A percentile compares a stretch with the other conserved stretches of the same genome.
Evolutionary conservation across 495 filamentous ascomycete genomes (phyloP).

Genomic region (Penicillium longicatenatum): DNA sequence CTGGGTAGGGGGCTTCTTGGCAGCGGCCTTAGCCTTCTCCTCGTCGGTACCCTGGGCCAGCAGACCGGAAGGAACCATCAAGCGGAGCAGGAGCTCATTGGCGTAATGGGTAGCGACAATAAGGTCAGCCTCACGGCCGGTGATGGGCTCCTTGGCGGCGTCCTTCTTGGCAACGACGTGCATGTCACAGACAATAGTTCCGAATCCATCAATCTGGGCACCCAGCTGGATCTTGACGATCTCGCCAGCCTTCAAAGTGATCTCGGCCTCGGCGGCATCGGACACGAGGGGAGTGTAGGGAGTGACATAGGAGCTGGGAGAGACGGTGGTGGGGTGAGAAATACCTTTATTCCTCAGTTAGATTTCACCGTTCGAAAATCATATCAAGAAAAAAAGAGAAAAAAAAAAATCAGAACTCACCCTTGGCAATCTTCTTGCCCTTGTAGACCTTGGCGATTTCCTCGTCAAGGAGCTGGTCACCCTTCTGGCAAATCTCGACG

Average conservation of each 20-base stretch:
- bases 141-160: slow-evolving; percentile 56
- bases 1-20: slow-evolving; percentile 78
- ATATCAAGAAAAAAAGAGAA: neutral
- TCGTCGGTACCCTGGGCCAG: slow-evolving; percentile 83
- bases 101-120: slow-evolving; percentile 90
- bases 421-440: slow-evolving; percentile 94
- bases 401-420: slow-evolving; percentile 42
- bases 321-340: slow-evolving; percentile 92
- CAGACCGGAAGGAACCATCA: slow-evolving; percentile 87
- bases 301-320: slow-evolving; percentile 90
- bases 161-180: slow-evolving; percentile 68
- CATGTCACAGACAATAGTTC: slow-evolving; percentile 94
- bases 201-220: slow-evolving; percentile 96
- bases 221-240: slow-evolving; percentile 94
- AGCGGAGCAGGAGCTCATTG: slow-evolving; percentile 88
- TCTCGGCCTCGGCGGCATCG: slow-evolving; percentile 79
- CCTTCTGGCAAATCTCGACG: slow-evolving; percentile 87
- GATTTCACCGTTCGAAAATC: neutral
- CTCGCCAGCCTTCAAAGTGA: slow-evolving; percentile 78
- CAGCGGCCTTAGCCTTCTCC: slow-evolving; percentile 89
- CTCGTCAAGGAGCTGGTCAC: slow-evolving; percentile 91
- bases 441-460: slow-evolving; percentile 96
- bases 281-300: slow-evolving; percentile 91
- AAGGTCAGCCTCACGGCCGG: slow-evolving; percentile 79
- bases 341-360: slow-evolving; percentile 57